Conservation (phyloP, 139 green algal species). For the Chara braunii region DNA sequence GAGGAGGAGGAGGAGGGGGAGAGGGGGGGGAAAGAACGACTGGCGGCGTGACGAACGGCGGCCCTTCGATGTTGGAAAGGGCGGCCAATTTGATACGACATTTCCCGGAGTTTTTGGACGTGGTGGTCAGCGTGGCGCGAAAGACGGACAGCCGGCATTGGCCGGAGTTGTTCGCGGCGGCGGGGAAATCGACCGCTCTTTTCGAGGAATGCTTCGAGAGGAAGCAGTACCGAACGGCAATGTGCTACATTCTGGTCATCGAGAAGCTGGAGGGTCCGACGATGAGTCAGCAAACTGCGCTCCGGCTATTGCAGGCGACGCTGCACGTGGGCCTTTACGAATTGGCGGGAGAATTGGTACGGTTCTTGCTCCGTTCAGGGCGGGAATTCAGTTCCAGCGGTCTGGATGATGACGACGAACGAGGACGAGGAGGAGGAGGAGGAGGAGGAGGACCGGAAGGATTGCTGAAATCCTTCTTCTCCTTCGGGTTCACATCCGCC, state of each 20-base stretch:
- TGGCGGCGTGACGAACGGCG: not conserved
- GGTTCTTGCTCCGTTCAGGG: slow-evolving; percentile 39
- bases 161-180: slow-evolving; percentile 79
- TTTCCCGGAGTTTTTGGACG: slow-evolving; percentile 63
- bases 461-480: slow-evolving; percentile 39
- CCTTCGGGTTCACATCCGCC: slow-evolving; percentile 36
- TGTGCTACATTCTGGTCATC: slow-evolving; percentile 43
- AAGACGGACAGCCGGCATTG: slow-evolving; percentile 91
- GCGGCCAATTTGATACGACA: slow-evolving; percentile 66
- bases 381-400: slow-evolving; percentile 23
- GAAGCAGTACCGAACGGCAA: slow-evolving; percentile 41
- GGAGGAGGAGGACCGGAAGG: not conserved
- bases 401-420: not conserved
- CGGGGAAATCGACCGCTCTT: slow-evolving; percentile 55
- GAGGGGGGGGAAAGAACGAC: not conserved
- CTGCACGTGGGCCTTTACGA: slow-evolving; percentile 33
- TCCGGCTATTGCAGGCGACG: slow-evolving; percentile 37
- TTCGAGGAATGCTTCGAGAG: slow-evolving; percentile 39
- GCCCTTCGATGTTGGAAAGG: slow-evolving; percentile 55
- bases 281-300: slow-evolving; percentile 33
- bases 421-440: slow-evolving; percentile 9
- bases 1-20: not conserved
- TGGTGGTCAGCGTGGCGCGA: slow-evolving; percentile 82
- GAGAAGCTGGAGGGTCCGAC: slow-evolving; percentile 43
- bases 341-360: slow-evolving; percentile 36